Conservation (phyloP, 208 protist genomes). For the Leishmania arabica region DNA sequence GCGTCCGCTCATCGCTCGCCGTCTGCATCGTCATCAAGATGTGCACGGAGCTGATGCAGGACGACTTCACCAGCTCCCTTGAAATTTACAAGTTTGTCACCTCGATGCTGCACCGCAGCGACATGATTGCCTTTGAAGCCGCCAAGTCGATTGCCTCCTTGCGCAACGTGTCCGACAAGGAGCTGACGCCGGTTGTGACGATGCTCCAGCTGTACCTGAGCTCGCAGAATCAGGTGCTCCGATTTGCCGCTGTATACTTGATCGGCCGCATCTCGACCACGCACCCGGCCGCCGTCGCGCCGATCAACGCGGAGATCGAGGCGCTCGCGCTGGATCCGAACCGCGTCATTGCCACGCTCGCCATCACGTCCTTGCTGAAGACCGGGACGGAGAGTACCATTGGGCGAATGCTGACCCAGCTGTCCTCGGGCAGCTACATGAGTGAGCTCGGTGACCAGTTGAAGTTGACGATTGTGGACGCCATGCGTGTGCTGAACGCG, state of each 20-base stretch:
- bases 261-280: slow-evolving; percentile 90
- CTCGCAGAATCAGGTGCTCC: slow-evolving; percentile 85
- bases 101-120: slow-evolving; percentile 89
- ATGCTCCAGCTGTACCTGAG: slow-evolving; percentile 95
- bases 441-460: slow-evolving; percentile 98
- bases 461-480: slow-evolving; percentile 97
- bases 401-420: slow-evolving; percentile 97
- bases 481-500: slow-evolving; percentile 93
- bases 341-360: slow-evolving; percentile 97
- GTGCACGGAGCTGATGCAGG: slow-evolving; percentile 91
- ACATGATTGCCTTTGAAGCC: slow-evolving; percentile 98
- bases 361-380: slow-evolving; percentile 98
- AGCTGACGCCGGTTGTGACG: slow-evolving; percentile 93
- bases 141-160: slow-evolving; percentile 95
- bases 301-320: slow-evolving; percentile 97
- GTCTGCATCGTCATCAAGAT: slow-evolving; percentile 96
- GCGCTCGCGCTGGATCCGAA: slow-evolving; percentile 95
- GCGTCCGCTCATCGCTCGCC: slow-evolving; percentile 93
- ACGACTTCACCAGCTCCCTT: slow-evolving; percentile 75
- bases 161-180: slow-evolving; percentile 80
- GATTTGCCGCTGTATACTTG: slow-evolving; percentile 95
- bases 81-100: slow-evolving; percentile 94
- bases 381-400: slow-evolving; percentile 96
- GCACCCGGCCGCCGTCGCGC: slow-evolving; percentile 84
- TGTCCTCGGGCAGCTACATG: slow-evolving; percentile 90